Conservation (phyloP, 352 stramenopile species). For the Pythium aquatile region DNA sequence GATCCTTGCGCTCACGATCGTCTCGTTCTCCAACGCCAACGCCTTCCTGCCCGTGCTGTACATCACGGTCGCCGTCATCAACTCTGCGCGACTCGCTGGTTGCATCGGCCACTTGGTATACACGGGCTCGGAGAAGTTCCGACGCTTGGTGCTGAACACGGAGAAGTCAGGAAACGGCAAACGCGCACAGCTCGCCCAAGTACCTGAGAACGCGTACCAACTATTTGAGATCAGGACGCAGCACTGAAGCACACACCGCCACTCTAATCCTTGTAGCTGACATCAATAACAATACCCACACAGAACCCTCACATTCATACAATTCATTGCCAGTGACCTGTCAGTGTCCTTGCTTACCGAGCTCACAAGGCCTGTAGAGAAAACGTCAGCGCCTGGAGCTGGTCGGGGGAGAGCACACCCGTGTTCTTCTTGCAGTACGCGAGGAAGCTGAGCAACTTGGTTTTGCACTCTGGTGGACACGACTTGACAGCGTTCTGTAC, state of each 20-base stretch:
- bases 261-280: too few species aligned
- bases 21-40: slow-evolving; percentile 55
- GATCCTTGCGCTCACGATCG: slow-evolving; percentile 72
- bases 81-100: slow-evolving; percentile 60
- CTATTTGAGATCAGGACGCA: too few species aligned
- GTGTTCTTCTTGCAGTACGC: slow-evolving; percentile 69
- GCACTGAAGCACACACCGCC: too few species aligned
- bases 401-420: slow-evolving; percentile 53
- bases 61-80: slow-evolving; percentile 66
- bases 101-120: slow-evolving; percentile 78
- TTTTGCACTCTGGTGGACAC: slow-evolving; percentile 71
- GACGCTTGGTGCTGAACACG: slow-evolving; percentile 3
- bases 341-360: neutral
- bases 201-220: too few species aligned
- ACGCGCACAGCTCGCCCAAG: too few species aligned
- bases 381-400: slow-evolving; percentile 56
- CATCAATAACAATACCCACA: neutral
- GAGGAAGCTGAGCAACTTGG: slow-evolving; percentile 69
- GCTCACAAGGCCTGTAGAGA: slow-evolving; percentile 40
- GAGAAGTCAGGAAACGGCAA: slow-evolving; percentile 51
- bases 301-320: neutral
- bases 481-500: slow-evolving; percentile 82
- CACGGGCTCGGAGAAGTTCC: slow-evolving; percentile 43
- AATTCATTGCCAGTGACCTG: neutral
- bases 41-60: slow-evolving; percentile 73